Evolutionary conservation across 768 basidiomycete species (phyloP).

Genomic region (Gautieria morchelliformis): DNA sequence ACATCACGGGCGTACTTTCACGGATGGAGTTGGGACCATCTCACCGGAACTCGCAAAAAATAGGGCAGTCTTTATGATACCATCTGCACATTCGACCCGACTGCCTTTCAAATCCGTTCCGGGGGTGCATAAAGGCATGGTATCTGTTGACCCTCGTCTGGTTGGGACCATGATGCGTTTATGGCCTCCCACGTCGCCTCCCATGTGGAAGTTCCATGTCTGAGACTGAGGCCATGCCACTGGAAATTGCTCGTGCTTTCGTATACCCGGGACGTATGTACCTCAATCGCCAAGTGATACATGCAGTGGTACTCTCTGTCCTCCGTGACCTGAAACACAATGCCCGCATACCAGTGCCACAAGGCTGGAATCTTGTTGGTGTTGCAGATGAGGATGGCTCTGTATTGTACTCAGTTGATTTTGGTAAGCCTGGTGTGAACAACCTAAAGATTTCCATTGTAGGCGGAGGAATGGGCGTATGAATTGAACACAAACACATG

Average conservation of each 20-base stretch:
- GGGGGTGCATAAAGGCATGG: conserved; percentile 79
- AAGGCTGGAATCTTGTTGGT: conserved; percentile 64
- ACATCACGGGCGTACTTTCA: conserved; percentile 37
- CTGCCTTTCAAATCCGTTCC: conserved; percentile 67
- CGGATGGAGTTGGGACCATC: conserved; percentile 78
- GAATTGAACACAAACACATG: no score
- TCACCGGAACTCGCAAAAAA: conserved; percentile 47
- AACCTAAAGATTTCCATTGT: no score
- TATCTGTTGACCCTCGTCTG: conserved; percentile 49
- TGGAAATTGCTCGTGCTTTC: conserved; percentile 68
- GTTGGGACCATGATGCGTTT: conserved; percentile 59
- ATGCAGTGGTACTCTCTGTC: conserved; percentile 52
- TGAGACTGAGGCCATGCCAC: conserved; percentile 38
- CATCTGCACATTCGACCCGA: conserved; percentile 6
- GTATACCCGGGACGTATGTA: conserved; percentile 50
- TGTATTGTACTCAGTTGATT: not conserved
- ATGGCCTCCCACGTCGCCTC: no score
- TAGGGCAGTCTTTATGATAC: conserved; percentile 45
- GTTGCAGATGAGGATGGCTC: conserved; percentile 61
- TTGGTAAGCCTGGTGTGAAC: conserved; percentile 49
- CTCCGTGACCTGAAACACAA: conserved; percentile 67
- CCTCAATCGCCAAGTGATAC: conserved; percentile 52
- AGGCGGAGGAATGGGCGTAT: no score
- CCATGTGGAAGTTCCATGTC: conserved; percentile 69
- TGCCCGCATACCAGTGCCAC: conserved; percentile 63